These are phyloP conservation scores for Cotoneaster glaucophyllus DNA, from an alignment of 306 rosid genomes.

Conservation along the genomic window DNA sequence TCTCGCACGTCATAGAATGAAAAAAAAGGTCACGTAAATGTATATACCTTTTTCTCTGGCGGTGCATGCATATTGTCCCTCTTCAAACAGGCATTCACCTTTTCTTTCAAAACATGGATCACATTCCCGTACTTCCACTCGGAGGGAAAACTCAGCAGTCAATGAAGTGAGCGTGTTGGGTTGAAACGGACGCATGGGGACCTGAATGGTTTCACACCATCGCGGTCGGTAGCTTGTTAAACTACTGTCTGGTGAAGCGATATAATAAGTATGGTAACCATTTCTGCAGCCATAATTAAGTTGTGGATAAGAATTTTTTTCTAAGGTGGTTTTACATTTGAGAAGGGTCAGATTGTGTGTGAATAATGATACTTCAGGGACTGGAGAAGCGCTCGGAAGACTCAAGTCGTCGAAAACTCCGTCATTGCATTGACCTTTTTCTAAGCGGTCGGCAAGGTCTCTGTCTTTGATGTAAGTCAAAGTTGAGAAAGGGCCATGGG, in stretches of 20 bases:
- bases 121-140: not conserved
- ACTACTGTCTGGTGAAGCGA: too few relatives aligned
- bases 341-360: not conserved
- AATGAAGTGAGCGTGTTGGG: fast-evolving
- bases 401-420: not conserved
- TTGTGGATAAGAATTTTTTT: too few relatives aligned
- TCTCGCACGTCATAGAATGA: not conserved
- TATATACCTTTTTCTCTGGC: not conserved
- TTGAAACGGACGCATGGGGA: fast-evolving
- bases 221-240: not conserved
- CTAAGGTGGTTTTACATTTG: fast-evolving
- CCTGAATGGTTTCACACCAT: not conserved
- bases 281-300: fast-evolving
- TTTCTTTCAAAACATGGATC: fast-evolving
- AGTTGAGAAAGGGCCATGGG: fast-evolving
- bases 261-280: not conserved
- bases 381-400: not conserved
- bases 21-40: not conserved
- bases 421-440: fast-evolving
- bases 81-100: not conserved
- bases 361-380: too few relatives aligned
- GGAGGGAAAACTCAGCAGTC: not conserved
- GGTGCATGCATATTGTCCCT: not conserved
- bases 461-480: fast-evolving
- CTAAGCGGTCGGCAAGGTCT: fast-evolving